Evolutionary conservation across 352 stramenopile genomes (phyloP).

Genomic region (Phytophthora fragariaefolia): DNA sequence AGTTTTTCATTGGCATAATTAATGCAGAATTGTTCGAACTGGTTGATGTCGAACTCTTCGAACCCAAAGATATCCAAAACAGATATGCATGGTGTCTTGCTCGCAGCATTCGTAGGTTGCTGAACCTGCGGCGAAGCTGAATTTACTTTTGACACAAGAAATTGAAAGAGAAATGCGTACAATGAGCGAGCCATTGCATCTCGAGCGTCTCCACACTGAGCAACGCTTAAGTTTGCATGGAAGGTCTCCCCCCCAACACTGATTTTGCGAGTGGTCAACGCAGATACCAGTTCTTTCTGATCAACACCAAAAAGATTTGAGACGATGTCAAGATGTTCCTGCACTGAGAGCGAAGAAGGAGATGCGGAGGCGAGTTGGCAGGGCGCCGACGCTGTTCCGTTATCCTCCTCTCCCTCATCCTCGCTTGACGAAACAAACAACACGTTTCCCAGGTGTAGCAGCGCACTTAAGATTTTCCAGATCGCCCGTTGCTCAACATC

Average conservation of each 20-base stretch:
- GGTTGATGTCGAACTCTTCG: conserved; percentile 87
- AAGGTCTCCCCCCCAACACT: conserved; percentile 73
- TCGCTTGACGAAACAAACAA: conserved; percentile 66
- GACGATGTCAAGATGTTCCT: conserved; percentile 51
- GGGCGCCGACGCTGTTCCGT: conserved; percentile 39
- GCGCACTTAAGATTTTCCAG: conserved; percentile 71
- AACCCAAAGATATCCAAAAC: conserved; percentile 93
- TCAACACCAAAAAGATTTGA: conserved; percentile 55
- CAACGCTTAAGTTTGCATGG: conserved; percentile 68
- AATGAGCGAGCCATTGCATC: conserved; percentile 80
- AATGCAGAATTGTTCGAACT: conserved; percentile 85
- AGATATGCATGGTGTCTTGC: conserved; percentile 64
- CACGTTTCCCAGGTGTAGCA: conserved; percentile 89
- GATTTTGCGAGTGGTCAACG: conserved; percentile 73
- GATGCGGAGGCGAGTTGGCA: conserved; percentile 45
- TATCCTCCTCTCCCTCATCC: conserved; percentile 58
- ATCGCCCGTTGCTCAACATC: conserved; percentile 62
- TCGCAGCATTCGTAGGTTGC: conserved; percentile 6
- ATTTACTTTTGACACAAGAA: conserved; percentile 85
- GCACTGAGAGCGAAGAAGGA: conserved; percentile 43
- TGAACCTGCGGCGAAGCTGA: conserved; percentile 39
- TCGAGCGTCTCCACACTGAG: conserved; percentile 69
- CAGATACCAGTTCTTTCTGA: conserved; percentile 53
- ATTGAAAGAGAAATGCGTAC: conserved; percentile 88
- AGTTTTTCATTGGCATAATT: conserved; percentile 87